Evolutionary conservation across 2,329 filamentous ascomycete genomes (phyloP).

Genomic region (Ceratocystis huliohia): DNA sequence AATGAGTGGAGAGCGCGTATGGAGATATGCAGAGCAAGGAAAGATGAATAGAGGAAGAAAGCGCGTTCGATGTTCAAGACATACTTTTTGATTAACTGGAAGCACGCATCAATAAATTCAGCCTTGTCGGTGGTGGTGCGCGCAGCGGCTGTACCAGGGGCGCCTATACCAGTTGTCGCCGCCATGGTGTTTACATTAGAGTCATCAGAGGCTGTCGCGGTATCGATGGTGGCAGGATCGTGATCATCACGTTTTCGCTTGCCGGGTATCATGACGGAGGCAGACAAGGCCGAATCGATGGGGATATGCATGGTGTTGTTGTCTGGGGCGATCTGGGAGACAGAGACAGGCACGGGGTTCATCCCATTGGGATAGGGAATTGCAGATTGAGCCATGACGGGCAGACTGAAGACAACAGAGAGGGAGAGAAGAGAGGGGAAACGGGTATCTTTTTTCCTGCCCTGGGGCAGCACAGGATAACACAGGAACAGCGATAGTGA

Average conservation of each 20-base stretch:
- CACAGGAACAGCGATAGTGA: too few species aligned
- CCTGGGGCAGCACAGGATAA: too few species aligned
- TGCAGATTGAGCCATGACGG: slow-evolving; percentile 33
- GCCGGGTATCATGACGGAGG: slow-evolving; percentile 27
- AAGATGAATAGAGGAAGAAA: neutral
- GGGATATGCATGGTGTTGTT: slow-evolving; percentile 11
- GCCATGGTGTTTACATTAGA: slow-evolving; percentile 28
- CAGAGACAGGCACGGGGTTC: slow-evolving; percentile 19
- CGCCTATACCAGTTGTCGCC: slow-evolving; percentile 24
- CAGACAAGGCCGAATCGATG: slow-evolving; percentile 19
- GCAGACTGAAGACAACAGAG: neutral
- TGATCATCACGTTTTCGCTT: slow-evolving; percentile 49
- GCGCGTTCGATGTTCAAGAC: slow-evolving; percentile 14
- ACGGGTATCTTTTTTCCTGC: too few species aligned
- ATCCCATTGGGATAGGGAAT: slow-evolving; percentile 32
- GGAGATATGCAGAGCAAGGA: neutral
- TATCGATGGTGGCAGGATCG: neutral
- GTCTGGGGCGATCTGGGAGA: slow-evolving; percentile 10
- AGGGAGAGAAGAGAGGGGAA: neutral
- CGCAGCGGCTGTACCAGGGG: neutral
- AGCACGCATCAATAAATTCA: slow-evolving; percentile 31
- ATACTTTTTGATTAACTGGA: slow-evolving; percentile 31
- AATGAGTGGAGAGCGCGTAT: neutral
- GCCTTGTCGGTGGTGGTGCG: slow-evolving; percentile 24
- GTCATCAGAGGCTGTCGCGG: neutral